Evolutionary conservation across 139 green algal genomes (phyloP).

Genomic region (Coccomyxa sp.): DNA sequence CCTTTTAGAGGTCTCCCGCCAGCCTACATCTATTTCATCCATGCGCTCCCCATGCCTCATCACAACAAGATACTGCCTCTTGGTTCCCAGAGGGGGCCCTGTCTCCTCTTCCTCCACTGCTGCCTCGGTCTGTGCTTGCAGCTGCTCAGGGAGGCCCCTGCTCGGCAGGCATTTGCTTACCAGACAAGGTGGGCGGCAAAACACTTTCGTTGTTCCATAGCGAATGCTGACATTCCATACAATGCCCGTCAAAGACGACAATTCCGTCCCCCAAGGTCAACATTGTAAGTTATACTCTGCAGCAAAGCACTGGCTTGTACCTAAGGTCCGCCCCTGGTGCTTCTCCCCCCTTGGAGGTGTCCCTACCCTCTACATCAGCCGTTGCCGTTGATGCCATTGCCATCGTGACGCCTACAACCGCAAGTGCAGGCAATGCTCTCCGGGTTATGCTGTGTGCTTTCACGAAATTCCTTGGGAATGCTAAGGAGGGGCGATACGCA

Average conservation of each 20-base stretch:
- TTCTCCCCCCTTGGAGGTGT: background rate
- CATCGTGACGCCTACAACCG: background rate
- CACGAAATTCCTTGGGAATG: too few species aligned
- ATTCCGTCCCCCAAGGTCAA: too few species aligned
- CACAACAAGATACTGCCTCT: conserved; percentile 14
- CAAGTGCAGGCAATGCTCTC: background rate
- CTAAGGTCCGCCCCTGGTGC: background rate
- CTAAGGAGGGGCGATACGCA: too few species aligned
- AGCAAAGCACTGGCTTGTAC: too few species aligned
- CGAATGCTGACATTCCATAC: background rate
- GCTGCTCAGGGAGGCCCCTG: background rate
- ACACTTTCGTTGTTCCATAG: background rate
- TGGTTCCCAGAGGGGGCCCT: background rate
- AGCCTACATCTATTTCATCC: conserved; percentile 17
- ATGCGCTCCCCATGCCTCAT: conserved; percentile 21
- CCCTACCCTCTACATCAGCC: background rate
- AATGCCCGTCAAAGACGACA: too few species aligned
- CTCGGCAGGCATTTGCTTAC: too few species aligned
- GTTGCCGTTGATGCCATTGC: background rate
- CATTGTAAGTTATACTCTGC: too few species aligned
- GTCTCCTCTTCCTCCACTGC: background rate
- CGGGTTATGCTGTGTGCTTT: background rate
- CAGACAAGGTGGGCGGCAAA: background rate
- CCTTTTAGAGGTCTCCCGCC: background rate
- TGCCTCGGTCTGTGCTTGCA: background rate